Base-by-base conservation (phyloP, 2,329 filamentous ascomycete genomes). In the Orbilia quercus region DNA sequence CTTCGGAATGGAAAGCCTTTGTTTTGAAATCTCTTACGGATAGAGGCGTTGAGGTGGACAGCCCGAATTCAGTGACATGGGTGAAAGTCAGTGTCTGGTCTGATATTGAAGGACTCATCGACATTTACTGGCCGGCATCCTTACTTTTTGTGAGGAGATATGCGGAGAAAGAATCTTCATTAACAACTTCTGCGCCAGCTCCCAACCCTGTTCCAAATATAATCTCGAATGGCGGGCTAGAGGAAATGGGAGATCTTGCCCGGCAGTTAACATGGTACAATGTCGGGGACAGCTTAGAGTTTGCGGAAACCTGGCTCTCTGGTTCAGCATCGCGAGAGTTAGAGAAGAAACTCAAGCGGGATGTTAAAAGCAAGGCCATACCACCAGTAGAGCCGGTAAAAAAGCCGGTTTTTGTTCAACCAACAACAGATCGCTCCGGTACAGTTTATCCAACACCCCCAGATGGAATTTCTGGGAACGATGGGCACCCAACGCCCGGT, bases 391-490 rank as follows among this genome's bases (percentile, higher is more conserved):
- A 42, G 1, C 38, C 38, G 12, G 59, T 59, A 22, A 53, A 31
- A 7, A 72, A 65, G 42, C 23, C 36, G 1, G 1, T 45, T 2
- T 28, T 64, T 42, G 18, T 45, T 4, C 36, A 51, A 12, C 67
- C 67, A 12, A 65, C 51, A 5, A 72, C 53, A n/a, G 67, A 72
- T 48, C 60, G 67, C 28, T 66, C 60, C 25, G 62, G 57, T 45
- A 66, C 69, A 2, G 69, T 74, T 7, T 74, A 74, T 45, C 69
- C 69, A 23, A 74, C 69, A 18, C 69, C 69, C 9, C 69, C 69
- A n/a, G 69, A 62, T 62, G 69, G 25, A 2, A 47, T 67, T n/a
- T 62, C 69, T 25, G 60, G 58, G 7, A 72, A 64, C 20, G 67
- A 72, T 48, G 48, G 67, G 6, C 67, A 60, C 40, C 69, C 47